A percentile compares a stretch with the other conserved stretches of the same genome.
Evolutionary conservation across 495 filamentous ascomycete genomes (phyloP).

Genomic region (Hyphodiscus hymeniophilus): DNA sequence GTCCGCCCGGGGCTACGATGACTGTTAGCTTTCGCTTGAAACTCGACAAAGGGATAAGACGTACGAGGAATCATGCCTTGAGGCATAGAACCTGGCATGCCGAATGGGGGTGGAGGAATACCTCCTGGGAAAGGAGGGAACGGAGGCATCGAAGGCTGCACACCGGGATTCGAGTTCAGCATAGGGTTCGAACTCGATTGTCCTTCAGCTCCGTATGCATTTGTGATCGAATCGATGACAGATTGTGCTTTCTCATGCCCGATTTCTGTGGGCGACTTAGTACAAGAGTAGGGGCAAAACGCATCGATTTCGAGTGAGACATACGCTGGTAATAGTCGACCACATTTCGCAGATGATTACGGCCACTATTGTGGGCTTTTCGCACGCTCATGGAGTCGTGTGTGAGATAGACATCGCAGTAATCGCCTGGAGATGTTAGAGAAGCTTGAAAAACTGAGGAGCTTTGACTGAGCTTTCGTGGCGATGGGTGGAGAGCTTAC

Average conservation of each 20-base stretch:
- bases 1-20: conserved; percentile 1
- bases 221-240: conserved; percentile 95
- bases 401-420: conserved; percentile 99
- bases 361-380: conserved; percentile 93
- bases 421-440: conserved; percentile 59
- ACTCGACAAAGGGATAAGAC: conserved; percentile 34
- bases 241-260: conserved; percentile 97
- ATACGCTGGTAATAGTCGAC: conserved; percentile 96
- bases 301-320: conserved; percentile 16
- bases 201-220: conserved; percentile 88
- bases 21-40: background rate
- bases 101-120: conserved; percentile 22
- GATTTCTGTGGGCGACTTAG: conserved; percentile 55
- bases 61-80: conserved; percentile 26
- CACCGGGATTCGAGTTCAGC: conserved; percentile 54
- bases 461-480: background rate
- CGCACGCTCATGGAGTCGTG: conserved; percentile 99
- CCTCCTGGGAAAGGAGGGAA: conserved; percentile 42
- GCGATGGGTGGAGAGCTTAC: conserved; percentile 29
- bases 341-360: conserved; percentile 95
- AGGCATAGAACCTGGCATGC: conserved; percentile 26
- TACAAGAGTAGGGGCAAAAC: background rate
- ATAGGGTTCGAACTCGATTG: conserved; percentile 78
- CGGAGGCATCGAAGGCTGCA: conserved; percentile 30
- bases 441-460: conserved; percentile 4